Evolutionary conservation across 345 rosid genomes (phyloP), one percentile per base, ranked within the genome.

Genomic region (Pseudoturritis turrita): DNA sequence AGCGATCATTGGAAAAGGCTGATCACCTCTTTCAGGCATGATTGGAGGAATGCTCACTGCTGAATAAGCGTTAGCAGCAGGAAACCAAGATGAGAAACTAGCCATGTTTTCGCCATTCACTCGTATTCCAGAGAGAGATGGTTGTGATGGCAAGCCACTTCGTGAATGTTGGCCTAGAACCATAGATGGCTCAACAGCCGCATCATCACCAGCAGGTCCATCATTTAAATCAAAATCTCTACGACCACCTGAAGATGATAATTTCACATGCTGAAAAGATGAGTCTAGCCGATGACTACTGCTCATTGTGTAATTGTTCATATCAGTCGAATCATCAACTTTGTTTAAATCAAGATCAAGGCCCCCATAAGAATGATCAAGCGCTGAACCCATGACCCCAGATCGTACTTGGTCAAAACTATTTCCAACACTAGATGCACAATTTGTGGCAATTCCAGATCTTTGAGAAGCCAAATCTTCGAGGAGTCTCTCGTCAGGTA

Each of bases 161-260:
- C 83, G 82, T 6, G 65, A 35, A 7, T 73, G 82, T 72, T 82
- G 90, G 53, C 60, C 73, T 54, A 79, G 64, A 15, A 72, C 26
- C 15, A 81, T 39, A 8, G 85, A 77, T 46, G 90, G 80, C 52
- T 88, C 97, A 17, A 70, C 78, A 77, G 55, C 58, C 26, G 18
- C 71, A 41, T 92, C 95, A 75, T 89, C 97, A 33, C 55, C 71
- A 43, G 72, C 58, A 2, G 97, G 97, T 47, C 94, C 97, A 82
- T 90, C 87, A 64, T 94, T 94, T 85, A 94, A 79, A 78, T 94
- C 98, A 39, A 91, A 91, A 76, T 86, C 97, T 72, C 88, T 80
- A 56, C 54, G 71, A 10, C 68, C 75, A 77, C 79, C 82, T 33
- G 81, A 63, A 33, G 89, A 62, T 3, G 43, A 36, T 56, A 65